phyloP scores from a whole-genome alignment of 495 filamentous ascomycete genomes.

The Aspergillus cavernicola region DNA sequence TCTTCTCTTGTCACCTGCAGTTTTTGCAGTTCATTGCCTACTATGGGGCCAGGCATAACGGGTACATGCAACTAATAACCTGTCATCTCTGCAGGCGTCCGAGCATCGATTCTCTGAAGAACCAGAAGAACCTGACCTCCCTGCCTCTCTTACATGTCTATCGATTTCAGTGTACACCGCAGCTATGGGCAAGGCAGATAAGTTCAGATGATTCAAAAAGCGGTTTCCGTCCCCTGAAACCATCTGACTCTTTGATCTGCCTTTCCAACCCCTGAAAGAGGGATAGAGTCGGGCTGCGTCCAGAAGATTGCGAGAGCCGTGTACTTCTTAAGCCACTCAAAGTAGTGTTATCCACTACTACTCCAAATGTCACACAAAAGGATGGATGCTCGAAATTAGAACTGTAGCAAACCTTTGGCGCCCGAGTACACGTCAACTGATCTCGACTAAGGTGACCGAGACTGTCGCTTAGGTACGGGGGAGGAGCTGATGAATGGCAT shows the following conservation, averaged over 20 bases:
- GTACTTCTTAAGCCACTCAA: too few species aligned
- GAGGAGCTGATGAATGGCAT: background rate
- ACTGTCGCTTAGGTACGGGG: background rate
- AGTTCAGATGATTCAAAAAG: background rate
- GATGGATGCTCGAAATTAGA: background rate
- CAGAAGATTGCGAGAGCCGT: too few species aligned
- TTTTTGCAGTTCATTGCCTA: background rate
- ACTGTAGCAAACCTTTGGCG: background rate
- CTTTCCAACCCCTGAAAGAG: background rate
- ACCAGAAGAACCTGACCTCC: background rate
- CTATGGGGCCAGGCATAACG: background rate
- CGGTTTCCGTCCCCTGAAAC: background rate
- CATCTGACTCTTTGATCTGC: background rate
- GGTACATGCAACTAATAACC: background rate
- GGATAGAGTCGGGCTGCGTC: too few species aligned
- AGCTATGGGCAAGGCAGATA: background rate
- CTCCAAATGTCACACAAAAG: too few species aligned
- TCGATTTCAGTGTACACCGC: background rate
- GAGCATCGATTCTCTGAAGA: background rate
- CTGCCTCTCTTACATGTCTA: background rate
- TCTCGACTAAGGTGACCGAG: background rate
- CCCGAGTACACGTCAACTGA: constrained; percentile 1
- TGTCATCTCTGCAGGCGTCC: background rate
- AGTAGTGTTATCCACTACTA: too few species aligned
- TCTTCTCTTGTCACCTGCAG: background rate